Evolutionary conservation across 352 stramenopile genomes (phyloP), one percentile per base, ranked within the genome.

Genomic region (Phytophthora podocarpi): DNA sequence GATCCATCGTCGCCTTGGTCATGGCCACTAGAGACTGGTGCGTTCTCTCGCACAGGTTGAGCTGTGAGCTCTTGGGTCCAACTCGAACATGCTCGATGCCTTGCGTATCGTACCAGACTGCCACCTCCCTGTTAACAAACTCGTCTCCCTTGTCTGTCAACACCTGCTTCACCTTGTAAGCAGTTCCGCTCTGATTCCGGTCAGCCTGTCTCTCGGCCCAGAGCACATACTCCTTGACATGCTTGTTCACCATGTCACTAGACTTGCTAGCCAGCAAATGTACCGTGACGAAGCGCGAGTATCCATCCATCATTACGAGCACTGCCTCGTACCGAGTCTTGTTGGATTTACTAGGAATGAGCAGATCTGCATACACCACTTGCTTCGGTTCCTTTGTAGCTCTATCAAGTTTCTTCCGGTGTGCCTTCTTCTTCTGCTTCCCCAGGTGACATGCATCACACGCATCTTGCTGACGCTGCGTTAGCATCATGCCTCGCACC

Each of bases 281-380:
- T 11, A 64, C 23, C 5, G 36, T 64, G 45, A 50, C 46, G 9
- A 57, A 58, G 1, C 56, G 46, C 0, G 37, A 64, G 21, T 51
- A 58, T 12, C 46, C 56, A 15, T 58, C 56, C 35, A 58, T 56
- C 4, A 58, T 51, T 5, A 53, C 45, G 2, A 64, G 28, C 0
- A 52, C 16, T 16, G 28, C 45, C 9, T 64, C 30, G 8, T 36
- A 64, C 20, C n/a, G 18, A 21, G 7, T 58, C 0, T 27, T 12
- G 16, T 52, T 62, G 8, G 5, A 1, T 26, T 52, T 54, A 15
- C 37, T 13, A 2, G 45, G 46, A 8, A 64, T 30, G 18, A 53
- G 30, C 3, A 64, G 13, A 15, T 64, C 56, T 6, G 36, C 46
- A 7, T 46, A 64, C 18, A 58, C 37, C 11, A 64, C 45, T 58